Percentiles rank a stretch among this genome's conserved stretches.
Evolutionary conservation across 352 stramenopile genomes (phyloP).

Genomic region (Pythium grandisporangium): DNA sequence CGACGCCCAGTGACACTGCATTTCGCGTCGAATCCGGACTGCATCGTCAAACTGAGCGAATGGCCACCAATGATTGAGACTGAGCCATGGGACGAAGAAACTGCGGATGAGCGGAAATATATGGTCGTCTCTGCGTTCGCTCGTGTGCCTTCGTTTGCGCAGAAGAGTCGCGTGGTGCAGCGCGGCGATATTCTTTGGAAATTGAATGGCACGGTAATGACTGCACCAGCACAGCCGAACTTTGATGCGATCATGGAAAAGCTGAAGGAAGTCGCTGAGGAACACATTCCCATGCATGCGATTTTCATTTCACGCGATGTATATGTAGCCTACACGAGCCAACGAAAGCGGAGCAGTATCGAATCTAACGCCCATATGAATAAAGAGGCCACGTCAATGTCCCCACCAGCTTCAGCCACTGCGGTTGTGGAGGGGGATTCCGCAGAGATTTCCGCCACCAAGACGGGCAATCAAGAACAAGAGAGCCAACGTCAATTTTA

Average conservation of each 20-base stretch:
- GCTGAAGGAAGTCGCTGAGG: constrained; percentile 33
- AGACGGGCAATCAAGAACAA: background rate
- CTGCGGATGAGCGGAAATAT: constrained; percentile 43
- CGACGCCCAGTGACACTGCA: constrained; percentile 56
- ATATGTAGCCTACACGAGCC: constrained; percentile 31
- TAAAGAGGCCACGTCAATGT: too few species aligned
- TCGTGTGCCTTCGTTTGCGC: constrained; percentile 62
- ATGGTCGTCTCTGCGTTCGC: constrained; percentile 61
- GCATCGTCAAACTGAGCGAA: constrained; percentile 62
- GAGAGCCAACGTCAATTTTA: background rate
- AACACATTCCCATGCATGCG: constrained; percentile 38
- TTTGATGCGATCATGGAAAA: constrained; percentile 60
- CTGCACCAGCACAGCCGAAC: constrained; percentile 25
- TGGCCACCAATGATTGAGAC: constrained; percentile 82
- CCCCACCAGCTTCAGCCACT: too few species aligned
- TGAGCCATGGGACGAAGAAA: constrained; percentile 51
- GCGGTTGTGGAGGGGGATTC: constrained; percentile 16
- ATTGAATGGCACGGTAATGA: constrained; percentile 47
- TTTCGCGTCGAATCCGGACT: constrained; percentile 67
- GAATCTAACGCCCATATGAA: too few species aligned
- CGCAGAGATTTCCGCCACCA: constrained; percentile 6
- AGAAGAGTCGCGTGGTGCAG: constrained; percentile 50
- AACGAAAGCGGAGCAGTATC: too few species aligned
- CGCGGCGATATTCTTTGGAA: constrained; percentile 57
- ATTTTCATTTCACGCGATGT: constrained; percentile 50